Evolutionary conservation across 495 filamentous ascomycete species (phyloP), one percentile per base, ranked within the genome.

Genomic region (Penicillium malachiteum): DNA sequence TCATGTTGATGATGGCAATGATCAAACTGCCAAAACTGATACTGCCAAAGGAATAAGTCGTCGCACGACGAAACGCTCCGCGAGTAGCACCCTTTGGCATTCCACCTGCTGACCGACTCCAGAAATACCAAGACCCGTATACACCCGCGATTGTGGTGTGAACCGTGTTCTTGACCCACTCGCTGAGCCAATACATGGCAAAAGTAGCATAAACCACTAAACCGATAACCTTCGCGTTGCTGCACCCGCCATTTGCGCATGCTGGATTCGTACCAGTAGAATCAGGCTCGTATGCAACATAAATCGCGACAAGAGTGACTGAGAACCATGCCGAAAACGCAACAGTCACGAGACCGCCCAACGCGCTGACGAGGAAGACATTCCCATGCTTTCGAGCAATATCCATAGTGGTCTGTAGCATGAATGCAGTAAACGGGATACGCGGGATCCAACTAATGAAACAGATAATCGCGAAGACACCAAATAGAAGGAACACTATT

Each of bases 61-160:
- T 79, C 3, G 91, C 80, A 39, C 91, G 81, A 53, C 82, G 83
- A 49, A 93, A 82, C 3, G 76, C 78, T 13, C 90, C 89, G 7
- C 90, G 79, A 1, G 93, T 96, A 6, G 89, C 85, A 10, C 84
- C 83, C 41, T 75, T 83, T 4, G 91, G 91, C 66, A 89, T 87
- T 3, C 81, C 81, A 16, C 69, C 69, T 0, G 80, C 70, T 42
- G 87, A 87, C 14, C 81, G 73, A 34, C 78, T 73, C 59, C 78
- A 86, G 76, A 96, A 96, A 72, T 96, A 97, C 92, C 92, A 96
- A 1, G 87, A 88, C 0, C 90, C 92, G 58, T 96, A 96, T 11
- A 96, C 87, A 10, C 93, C 91, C 0, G 89, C 87, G 63, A 96
- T 87, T 17, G 87, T 91, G 32, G 85, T 87, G 69, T 97, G 92